phyloP scores from a whole-genome alignment of 805 yeast species.

The Barnettozyma siamensis region DNA sequence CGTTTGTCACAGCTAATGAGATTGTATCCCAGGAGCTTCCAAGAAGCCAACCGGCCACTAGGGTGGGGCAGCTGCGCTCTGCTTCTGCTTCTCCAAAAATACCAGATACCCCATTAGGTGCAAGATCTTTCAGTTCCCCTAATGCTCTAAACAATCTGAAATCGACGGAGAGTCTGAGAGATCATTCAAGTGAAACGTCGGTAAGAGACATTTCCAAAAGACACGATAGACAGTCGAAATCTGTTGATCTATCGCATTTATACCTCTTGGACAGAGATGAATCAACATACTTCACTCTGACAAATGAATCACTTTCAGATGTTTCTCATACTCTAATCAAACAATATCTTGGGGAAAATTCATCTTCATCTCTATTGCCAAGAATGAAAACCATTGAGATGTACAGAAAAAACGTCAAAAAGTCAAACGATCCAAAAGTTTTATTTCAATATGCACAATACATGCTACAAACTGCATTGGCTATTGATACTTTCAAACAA shows the following conservation, averaged over 20 bases:
- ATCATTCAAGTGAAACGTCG: neutral
- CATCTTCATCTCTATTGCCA: constrained; percentile 50
- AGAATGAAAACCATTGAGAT: constrained; percentile 79
- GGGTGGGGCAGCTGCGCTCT: constrained; percentile 3
- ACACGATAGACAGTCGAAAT: constrained; percentile 27
- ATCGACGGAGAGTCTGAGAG: constrained; percentile 3
- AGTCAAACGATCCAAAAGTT: constrained; percentile 79
- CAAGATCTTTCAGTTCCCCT: constrained; percentile 21
- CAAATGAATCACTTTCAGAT: constrained; percentile 41
- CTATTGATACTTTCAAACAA: constrained; percentile 34
- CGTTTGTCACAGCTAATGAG: neutral
- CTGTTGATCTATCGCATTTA: constrained; percentile 38
- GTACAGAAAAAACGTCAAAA: constrained; percentile 80
- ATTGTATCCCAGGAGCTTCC: neutral
- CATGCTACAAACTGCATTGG: constrained; percentile 77
- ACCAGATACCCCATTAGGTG: constrained; percentile 20
- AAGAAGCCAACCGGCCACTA: neutral
- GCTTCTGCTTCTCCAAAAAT: constrained; percentile 11
- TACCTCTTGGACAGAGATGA: constrained; percentile 29
- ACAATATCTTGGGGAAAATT: constrained; percentile 47
- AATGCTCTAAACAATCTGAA: neutral
- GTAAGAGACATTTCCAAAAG: constrained; percentile 3
- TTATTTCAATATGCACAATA: constrained; percentile 88
- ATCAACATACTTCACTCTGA: constrained; percentile 31
- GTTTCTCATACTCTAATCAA: constrained; percentile 46